These are phyloP conservation scores for Selaginella moellendorffii DNA, from an alignment of 75 land plant genomes.

Conservation along the genomic window DNA sequence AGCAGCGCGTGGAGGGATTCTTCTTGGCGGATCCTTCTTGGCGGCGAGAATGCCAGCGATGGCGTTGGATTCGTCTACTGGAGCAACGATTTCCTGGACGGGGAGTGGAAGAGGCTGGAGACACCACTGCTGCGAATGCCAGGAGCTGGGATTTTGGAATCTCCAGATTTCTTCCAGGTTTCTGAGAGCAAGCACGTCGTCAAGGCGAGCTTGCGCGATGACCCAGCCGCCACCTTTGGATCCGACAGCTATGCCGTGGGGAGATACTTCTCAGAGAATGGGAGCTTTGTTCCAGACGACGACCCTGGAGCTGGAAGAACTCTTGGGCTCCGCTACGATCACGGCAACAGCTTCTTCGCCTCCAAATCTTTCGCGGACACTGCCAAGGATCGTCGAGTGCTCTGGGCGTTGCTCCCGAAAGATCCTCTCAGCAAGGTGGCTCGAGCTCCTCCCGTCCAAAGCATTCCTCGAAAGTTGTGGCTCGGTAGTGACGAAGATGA, in stretches of 20 bases:
- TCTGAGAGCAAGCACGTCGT: neutral
- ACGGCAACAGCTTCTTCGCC: slow-evolving; percentile 67
- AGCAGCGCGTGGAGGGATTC: neutral
- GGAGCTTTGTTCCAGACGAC: neutral
- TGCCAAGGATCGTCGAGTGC: slow-evolving; percentile 34
- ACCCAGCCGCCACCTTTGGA: neutral
- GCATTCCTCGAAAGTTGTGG: slow-evolving; percentile 1
- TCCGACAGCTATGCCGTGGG: neutral
- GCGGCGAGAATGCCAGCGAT: neutral
- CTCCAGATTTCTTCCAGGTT: neutral
- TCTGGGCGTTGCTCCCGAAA: slow-evolving; percentile 64
- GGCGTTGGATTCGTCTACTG: neutral
- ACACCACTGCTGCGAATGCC: neutral
- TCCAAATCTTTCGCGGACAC: slow-evolving; percentile 62
- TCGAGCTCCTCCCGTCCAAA: slow-evolving; percentile 56
- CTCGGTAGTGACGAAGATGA: too few relatives aligned
- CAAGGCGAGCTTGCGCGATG: neutral
- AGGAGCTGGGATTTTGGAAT: slow-evolving; percentile 4
- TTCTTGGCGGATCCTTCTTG: neutral
- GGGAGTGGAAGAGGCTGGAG: neutral
- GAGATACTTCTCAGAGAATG: neutral
- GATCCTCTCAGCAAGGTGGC: slow-evolving; percentile 60
- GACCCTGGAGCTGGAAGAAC: neutral
- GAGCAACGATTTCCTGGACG: neutral
- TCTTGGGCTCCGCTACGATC: slow-evolving; percentile 49